These are phyloP conservation scores for Fusarium sulawesiense DNA, from an alignment of 2,329 filamentous ascomycete genomes.

Conservation along the genomic window DNA sequence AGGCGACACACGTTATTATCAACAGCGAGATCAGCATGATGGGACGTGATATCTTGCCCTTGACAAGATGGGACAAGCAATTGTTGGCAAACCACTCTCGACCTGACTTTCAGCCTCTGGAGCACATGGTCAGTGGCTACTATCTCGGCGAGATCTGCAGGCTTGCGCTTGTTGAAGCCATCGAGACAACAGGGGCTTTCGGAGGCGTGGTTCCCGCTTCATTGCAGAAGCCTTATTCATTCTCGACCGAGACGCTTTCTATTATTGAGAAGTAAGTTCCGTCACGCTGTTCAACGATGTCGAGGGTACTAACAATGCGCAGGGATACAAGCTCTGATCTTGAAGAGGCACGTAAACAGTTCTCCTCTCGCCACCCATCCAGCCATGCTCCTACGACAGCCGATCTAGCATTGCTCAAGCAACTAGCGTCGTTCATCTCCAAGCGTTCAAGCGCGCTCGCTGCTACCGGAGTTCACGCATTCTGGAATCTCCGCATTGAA, in stretches of 20 bases:
- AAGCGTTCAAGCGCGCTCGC: constrained; percentile 69
- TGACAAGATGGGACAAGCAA: constrained; percentile 70
- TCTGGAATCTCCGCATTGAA: constrained; percentile 68
- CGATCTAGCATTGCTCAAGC: constrained; percentile 65
- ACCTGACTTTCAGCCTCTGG: constrained; percentile 71
- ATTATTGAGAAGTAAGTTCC: constrained; percentile 65
- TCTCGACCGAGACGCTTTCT: constrained; percentile 71
- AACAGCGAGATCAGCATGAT: constrained; percentile 78
- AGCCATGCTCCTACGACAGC: constrained; percentile 52
- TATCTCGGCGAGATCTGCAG: constrained; percentile 75
- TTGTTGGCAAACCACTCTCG: constrained; percentile 64
- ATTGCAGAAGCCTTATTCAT: constrained; percentile 64
- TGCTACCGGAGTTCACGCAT: constrained; percentile 67
- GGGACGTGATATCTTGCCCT: constrained; percentile 66
- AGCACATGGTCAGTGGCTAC: constrained; percentile 72
- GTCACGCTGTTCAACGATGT: too few relatives aligned
- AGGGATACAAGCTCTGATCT: constrained; percentile 60
- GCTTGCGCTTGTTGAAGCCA: constrained; percentile 67
- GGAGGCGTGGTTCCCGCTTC: constrained; percentile 67
- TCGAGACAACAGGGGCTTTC: constrained; percentile 64
- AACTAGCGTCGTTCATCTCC: constrained; percentile 66
- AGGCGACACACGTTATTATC: constrained; percentile 71
- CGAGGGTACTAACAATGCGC: constrained; percentile 36
- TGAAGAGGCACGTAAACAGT: constrained; percentile 59
- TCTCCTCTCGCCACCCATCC: constrained; percentile 63